Evolutionary conservation across 331 rosid genomes (phyloP), one percentile per base, ranked within the genome.

Genomic region (Acacia concinna): DNA sequence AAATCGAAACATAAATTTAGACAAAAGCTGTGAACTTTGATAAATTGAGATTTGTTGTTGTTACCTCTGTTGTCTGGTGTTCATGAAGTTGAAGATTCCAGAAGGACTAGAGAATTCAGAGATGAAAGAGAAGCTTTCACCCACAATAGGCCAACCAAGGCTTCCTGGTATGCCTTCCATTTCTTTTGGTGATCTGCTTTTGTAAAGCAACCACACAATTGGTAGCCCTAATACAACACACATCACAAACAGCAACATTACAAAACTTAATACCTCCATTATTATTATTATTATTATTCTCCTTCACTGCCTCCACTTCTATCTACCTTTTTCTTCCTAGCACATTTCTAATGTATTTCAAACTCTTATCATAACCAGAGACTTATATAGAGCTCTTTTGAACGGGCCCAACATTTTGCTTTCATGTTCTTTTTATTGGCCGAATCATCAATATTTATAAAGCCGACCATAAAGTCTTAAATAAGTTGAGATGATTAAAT

Each of bases 81-180:
- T 71, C 97, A 91, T 91, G 96, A 93, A 93, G 88, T 80, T 91
- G 84, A 40, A 91, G 75, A 93, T 89, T 52, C 98, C 97, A 44
- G 92, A 85, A 1, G 92, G 91, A 68, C 96, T 91, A 56, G 93
- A 87, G 83, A 93, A 93, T 81, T 84, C 90, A 10, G 96, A 87
- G 30, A 93, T 63, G 60, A 93, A 93, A 43, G 90, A 84, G 74
- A 90, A 85, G 78, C 89, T 93, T 80, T 91, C 98, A 12, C 98
- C 97, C 40, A 93, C 84, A 82, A 93, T 28, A 28, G 98, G 98
- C 95, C 93, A 90, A 40, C 98, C 98, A 54, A 93, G 84, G 86
- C 85, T 87, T 1, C 98, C 98, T 10, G 98, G 98, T 31, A 93
- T 89, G 44, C 66, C 89, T 78, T 75, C 84, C 97, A 91, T 88